Percentiles rank a stretch among this genome's conserved stretches.
Evolutionary conservation across 176 grass and related monocot species (phyloP).

Genomic region (Alopecurus myosuroides): DNA sequence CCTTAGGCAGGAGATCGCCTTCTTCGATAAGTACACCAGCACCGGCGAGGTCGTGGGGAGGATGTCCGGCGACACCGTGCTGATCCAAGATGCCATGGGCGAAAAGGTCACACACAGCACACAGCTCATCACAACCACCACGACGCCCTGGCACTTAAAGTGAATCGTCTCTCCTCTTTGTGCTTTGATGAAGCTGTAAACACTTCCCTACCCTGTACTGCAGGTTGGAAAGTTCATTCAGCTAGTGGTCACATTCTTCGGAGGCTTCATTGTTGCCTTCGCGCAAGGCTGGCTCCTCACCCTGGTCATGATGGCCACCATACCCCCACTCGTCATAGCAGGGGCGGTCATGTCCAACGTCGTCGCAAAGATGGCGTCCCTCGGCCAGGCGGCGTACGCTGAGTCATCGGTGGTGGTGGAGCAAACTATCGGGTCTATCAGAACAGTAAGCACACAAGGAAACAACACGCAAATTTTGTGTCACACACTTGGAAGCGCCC

Average conservation of each 20-base stretch:
- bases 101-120: constrained; percentile 61
- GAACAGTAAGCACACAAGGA: constrained; percentile 52
- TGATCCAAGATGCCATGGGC: constrained; percentile 99
- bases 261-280: constrained; percentile 90
- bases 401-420: constrained; percentile 80
- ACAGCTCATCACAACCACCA: neutral
- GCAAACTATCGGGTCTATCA: constrained; percentile 89
- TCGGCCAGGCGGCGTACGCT: constrained; percentile 84
- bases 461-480: neutral
- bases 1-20: constrained; percentile 92
- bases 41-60: constrained; percentile 92
- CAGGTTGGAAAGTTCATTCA: constrained; percentile 95
- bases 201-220: neutral
- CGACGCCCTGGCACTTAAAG: neutral
- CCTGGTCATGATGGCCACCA: constrained; percentile 82
- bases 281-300: constrained; percentile 89
- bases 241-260: constrained; percentile 75
- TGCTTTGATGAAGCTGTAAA: neutral
- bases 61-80: constrained; percentile 96
- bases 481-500: neutral
- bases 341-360: constrained; percentile 90
- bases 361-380: constrained; percentile 84
- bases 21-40: constrained; percentile 92
- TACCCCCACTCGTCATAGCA: constrained; percentile 74
- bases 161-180: neutral